Evolutionary conservation across 2,329 filamentous ascomycete genomes (phyloP).

Genomic region (Metarhizium album): DNA sequence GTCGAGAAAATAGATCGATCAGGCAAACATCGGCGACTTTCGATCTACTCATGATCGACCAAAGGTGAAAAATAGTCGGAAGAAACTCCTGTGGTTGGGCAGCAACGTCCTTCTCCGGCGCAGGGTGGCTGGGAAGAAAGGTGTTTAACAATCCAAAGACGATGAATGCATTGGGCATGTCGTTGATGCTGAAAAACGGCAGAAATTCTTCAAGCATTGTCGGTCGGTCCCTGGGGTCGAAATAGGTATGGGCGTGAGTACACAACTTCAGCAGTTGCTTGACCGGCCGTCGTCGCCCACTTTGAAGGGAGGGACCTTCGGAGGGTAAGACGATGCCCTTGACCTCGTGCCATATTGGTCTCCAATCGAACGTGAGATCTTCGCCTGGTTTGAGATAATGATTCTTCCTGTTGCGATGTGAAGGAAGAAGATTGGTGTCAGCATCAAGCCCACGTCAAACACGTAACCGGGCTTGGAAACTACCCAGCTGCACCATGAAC

Average conservation of each 20-base stretch:
- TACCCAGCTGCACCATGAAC: not conserved
- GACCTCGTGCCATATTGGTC: conserved; percentile 82
- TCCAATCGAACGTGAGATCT: conserved; percentile 89
- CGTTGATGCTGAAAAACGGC: conserved; percentile 86
- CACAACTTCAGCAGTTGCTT: conserved; percentile 76
- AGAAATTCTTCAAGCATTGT: conserved; percentile 72
- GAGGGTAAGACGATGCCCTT: conserved; percentile 82
- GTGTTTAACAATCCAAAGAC: conserved; percentile 82
- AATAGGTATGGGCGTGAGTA: conserved; percentile 82
- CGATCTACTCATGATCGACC: conserved; percentile 86
- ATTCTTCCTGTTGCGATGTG: conserved; percentile 54
- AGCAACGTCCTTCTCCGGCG: conserved; percentile 58
- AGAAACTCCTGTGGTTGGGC: conserved; percentile 83
- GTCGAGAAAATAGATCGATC: conserved; percentile 78
- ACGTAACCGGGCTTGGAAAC: conserved; percentile 2
- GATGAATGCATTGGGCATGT: conserved; percentile 84
- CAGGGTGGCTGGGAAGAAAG: conserved; percentile 73
- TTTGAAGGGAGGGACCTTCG: conserved; percentile 61
- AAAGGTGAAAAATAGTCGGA: conserved; percentile 91
- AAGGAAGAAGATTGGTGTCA: conserved; percentile 1
- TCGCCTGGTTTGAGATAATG: conserved; percentile 88
- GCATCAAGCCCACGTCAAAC: not conserved
- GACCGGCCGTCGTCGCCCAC: conserved; percentile 41
- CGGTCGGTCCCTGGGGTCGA: conserved; percentile 77
- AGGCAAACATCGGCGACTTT: conserved; percentile 79